Conservation (phyloP, 768 basidiomycete genomes). For the Psilocybe sp. region DNA sequence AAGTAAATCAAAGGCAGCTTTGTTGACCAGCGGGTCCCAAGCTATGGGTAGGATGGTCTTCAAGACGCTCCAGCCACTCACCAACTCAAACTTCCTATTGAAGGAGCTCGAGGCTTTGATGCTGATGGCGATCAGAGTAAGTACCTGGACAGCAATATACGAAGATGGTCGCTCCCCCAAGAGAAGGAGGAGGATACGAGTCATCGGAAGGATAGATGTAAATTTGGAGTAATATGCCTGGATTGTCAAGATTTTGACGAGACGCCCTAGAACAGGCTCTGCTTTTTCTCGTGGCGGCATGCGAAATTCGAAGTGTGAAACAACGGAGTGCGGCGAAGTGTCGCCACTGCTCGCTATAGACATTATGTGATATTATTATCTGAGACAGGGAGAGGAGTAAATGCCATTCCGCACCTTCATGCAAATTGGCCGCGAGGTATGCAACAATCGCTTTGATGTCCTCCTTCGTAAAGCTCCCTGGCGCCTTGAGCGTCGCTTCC, state of each 20-base stretch:
- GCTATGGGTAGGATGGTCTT: slow-evolving; percentile 61
- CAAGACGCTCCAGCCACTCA: slow-evolving; percentile 80
- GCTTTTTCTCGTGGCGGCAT: slow-evolving; percentile 53
- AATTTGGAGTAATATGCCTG: slow-evolving; percentile 67
- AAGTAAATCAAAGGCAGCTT: slow-evolving; percentile 66
- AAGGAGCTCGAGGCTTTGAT: slow-evolving; percentile 59
- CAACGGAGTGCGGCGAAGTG: slow-evolving; percentile 53
- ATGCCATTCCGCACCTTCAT: slow-evolving; percentile 55
- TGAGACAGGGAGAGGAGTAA: slow-evolving; percentile 9
- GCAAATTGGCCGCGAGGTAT: slow-evolving; percentile 79
- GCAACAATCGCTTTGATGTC: slow-evolving; percentile 86
- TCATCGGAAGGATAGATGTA: slow-evolving; percentile 67
- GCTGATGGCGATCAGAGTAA: slow-evolving; percentile 57
- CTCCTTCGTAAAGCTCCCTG: slow-evolving; percentile 60
- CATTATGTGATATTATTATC: slow-evolving; percentile 1
- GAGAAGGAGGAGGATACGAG: slow-evolving; percentile 76
- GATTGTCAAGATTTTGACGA: slow-evolving; percentile 60
- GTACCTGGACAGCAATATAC: slow-evolving; percentile 53
- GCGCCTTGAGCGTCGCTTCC: slow-evolving; percentile 53
- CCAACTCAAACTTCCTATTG: slow-evolving; percentile 77
- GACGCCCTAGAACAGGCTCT: slow-evolving; percentile 61
- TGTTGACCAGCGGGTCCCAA: slow-evolving; percentile 71
- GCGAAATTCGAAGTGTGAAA: slow-evolving; percentile 51
- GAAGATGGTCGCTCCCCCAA: slow-evolving; percentile 74
- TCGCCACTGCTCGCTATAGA: slow-evolving; percentile 19